phyloP scores from a whole-genome alignment of 495 filamentous ascomycete species.

The Opeltia flavorubescens region DNA sequence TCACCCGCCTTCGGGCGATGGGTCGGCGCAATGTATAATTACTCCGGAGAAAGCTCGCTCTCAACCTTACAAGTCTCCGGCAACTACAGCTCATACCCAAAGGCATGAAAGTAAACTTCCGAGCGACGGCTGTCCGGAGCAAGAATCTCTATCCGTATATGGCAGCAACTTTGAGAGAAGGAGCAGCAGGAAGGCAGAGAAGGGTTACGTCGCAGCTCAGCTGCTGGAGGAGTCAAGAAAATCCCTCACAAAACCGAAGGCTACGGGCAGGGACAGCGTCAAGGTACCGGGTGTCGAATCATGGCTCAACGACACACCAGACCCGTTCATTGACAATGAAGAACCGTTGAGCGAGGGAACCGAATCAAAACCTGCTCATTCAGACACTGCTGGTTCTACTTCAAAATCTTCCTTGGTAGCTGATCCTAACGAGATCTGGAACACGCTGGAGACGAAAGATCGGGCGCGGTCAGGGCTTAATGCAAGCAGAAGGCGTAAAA shows the following conservation, averaged over 20 bases:
- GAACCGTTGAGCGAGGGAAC: conserved; percentile 29
- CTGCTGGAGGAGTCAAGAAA: conserved; percentile 38
- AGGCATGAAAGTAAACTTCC: conserved; percentile 18
- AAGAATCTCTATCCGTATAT: conserved; percentile 5
- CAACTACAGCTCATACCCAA: conserved; percentile 1
- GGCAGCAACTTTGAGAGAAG: conserved; percentile 8
- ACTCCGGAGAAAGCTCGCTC: conserved; percentile 12
- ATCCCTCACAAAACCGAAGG: conserved; percentile 40
- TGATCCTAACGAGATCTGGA: conserved; percentile 16
- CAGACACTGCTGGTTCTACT: neutral
- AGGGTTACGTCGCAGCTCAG: conserved; percentile 34
- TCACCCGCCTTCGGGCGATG: conserved; percentile 5
- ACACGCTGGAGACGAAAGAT: conserved; percentile 13
- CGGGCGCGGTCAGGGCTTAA: conserved; percentile 10
- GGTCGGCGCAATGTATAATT: neutral
- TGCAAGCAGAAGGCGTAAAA: conserved; percentile 16
- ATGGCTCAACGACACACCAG: conserved; percentile 59
- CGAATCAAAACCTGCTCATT: conserved; percentile 8
- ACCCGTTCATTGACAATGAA: conserved; percentile 51
- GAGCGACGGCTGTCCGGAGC: conserved; percentile 21
- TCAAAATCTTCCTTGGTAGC: neutral
- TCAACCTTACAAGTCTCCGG: too few species aligned
- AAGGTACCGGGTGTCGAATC: conserved; percentile 51
- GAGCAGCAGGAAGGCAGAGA: conserved; percentile 23
- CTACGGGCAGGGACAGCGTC: conserved; percentile 37